Base-by-base conservation (phyloP, 768 basidiomycete genomes). In the Podaxis sp. region DNA sequence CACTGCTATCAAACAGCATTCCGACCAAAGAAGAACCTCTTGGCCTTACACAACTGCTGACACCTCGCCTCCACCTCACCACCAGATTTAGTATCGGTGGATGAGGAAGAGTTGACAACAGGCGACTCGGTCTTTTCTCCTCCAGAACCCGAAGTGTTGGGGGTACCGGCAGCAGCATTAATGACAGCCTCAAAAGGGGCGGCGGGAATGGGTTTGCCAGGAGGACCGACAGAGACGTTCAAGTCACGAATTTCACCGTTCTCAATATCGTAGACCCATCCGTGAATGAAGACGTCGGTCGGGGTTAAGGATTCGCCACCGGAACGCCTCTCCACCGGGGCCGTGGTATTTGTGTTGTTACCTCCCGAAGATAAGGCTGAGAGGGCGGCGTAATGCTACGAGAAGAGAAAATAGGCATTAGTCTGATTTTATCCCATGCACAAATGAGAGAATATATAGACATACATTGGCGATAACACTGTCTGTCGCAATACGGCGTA, bases 231-330 rank as follows among this genome's bases (percentile, higher is more conserved):
- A 39, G 77, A 75, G 59, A 82, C 57, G 2, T 73, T 65, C 55
- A 86, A 68, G 64, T 85, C 81, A 53, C 68, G 66, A 57, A 86
- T 65, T 49, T 72, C 66, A 8, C 84, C 84, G 42, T 72, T 78
- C 63, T 77, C 79, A 57, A 85, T 75, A 54, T 84, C 79, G 59
- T 83, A 84, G 24, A 86, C 78, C 82, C 80, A 85, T 13, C 84
- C 84, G 42, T 85, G 83, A 4, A 86, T 67, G 63, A 70, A 73
- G n/a, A 73, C 68, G 17, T 71, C 65, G 24, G 46, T 61, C 1
- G 51, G 33, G 22, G 63, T 30, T 13, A 51, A 64, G 38, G 36
- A 57, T 28, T 66, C 67, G 17, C 13, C 11, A 17, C 58, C 67
- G n/a, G 64, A 52, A 12, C 68, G 66, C 4, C 44, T 30, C 28